Conservation (phyloP, 164 flowering plant genomes). For the Umbellularia californica region DNA sequence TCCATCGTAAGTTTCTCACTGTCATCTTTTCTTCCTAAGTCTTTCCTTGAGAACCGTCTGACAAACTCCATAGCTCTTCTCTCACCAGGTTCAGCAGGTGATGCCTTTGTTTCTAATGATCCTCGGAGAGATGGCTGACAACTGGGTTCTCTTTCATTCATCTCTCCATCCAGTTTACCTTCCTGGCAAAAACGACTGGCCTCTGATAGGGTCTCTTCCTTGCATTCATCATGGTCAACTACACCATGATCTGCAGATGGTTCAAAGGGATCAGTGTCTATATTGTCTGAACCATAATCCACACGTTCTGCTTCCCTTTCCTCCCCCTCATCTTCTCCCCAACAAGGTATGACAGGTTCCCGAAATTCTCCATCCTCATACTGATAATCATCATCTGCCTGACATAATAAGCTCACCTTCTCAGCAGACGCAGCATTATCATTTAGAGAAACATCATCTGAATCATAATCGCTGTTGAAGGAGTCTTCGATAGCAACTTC, state of each 20-base stretch:
- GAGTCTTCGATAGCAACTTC: constrained; percentile 11
- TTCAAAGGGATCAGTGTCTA: constrained; percentile 26
- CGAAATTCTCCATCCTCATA: constrained; percentile 79
- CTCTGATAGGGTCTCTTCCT: constrained; percentile 15
- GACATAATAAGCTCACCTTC: constrained; percentile 19
- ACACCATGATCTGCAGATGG: constrained; percentile 20
- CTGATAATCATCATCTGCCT: constrained; percentile 63
- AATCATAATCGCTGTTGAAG: constrained; percentile 22
- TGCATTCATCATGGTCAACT: constrained; percentile 22
- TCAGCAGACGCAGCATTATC: constrained; percentile 13
- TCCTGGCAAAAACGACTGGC: constrained; percentile 13
- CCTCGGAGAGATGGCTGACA: constrained; percentile 3
- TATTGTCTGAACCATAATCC: constrained; percentile 54
- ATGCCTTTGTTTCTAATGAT: neutral
- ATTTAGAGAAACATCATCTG: constrained; percentile 29
- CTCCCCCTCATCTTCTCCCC: constrained; percentile 46
- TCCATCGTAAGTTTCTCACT: constrained; percentile 6
- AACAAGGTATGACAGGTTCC: constrained; percentile 32
- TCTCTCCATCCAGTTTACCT: constrained; percentile 7
- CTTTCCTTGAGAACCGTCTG: constrained; percentile 1
- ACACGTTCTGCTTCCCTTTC: constrained; percentile 50
- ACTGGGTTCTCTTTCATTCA: constrained; percentile 9
- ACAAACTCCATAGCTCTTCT: constrained; percentile 5
- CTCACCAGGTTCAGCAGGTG: constrained; percentile 10
- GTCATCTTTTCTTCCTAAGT: constrained; percentile 8